Conservation (phyloP, 2,329 filamentous ascomycete species). For the Scedosporium apiospermum region DNA sequence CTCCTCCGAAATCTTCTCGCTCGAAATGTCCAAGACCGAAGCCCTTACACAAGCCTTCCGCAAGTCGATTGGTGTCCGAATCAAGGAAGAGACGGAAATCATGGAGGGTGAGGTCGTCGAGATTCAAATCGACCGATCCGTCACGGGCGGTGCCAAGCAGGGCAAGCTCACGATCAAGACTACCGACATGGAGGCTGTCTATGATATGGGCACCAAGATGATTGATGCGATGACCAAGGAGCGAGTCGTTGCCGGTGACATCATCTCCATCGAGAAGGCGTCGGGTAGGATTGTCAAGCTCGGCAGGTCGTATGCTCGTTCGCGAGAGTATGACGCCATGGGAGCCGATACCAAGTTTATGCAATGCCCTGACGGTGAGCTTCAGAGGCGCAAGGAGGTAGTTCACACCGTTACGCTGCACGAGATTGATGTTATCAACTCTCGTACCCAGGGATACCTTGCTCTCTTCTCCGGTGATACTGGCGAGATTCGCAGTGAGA, state of each 20-base stretch:
- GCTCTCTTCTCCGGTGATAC: constrained; percentile 97
- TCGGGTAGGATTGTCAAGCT: constrained; percentile 97
- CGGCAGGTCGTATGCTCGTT: constrained; percentile 86
- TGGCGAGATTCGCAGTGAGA: constrained; percentile 93
- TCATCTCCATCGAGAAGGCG: constrained; percentile 97
- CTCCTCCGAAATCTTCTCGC: constrained; percentile 93
- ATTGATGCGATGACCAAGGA: constrained; percentile 99
- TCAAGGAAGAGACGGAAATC: constrained; percentile 98
- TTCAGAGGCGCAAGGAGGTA: constrained; percentile 94
- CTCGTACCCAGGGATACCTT: constrained; percentile 93
- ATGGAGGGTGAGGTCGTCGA: constrained; percentile 99
- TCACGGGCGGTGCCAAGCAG: constrained; percentile 94
- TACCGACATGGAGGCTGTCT: constrained; percentile 98
- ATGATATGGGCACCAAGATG: constrained; percentile 99
- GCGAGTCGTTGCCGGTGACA: constrained; percentile 96
- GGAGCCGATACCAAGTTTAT: constrained; percentile 97
- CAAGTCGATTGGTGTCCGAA: constrained; percentile 94
- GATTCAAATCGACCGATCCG: constrained; percentile 94
- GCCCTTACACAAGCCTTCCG: constrained; percentile 97
- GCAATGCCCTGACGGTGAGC: constrained; percentile 92
- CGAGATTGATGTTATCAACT: constrained; percentile 99
- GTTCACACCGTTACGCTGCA: constrained; percentile 95
- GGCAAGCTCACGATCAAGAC: constrained; percentile 99
- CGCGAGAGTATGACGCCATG: constrained; percentile 98
- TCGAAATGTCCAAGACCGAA: constrained; percentile 99